A percentile compares a stretch with the other conserved stretches of the same genome.
Evolutionary conservation across 768 basidiomycete species (phyloP).

Genomic region (Agaricus bisporus): DNA sequence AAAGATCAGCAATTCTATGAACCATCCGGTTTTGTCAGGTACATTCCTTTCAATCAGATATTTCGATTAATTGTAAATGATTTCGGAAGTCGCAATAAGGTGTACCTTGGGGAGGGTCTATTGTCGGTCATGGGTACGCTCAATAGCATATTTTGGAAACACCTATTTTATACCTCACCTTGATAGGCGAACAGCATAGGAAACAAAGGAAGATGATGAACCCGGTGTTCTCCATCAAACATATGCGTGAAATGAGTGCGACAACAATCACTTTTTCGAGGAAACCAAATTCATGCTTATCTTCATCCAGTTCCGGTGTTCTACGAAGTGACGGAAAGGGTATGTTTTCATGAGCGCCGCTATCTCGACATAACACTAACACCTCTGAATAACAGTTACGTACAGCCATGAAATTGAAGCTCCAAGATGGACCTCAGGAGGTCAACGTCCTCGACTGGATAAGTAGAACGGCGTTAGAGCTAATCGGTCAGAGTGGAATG

Average conservation of each 20-base stretch:
- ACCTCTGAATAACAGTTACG: conserved; percentile 21
- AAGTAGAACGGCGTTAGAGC: conserved; percentile 40
- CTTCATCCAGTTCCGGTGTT: conserved; percentile 27
- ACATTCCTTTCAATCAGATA: not conserved
- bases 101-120: conserved; percentile 24
- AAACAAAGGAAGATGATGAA: conserved; percentile 39
- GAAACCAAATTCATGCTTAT: not conserved
- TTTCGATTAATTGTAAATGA: too few relatives aligned
- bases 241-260: conserved; percentile 31
- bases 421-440: conserved; percentile 24
- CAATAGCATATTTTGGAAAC: too few relatives aligned
- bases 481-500: conserved; percentile 46
- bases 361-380: not conserved
- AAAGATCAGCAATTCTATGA: conserved; percentile 29
- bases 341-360: not conserved
- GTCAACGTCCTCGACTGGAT: conserved; percentile 32
- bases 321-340: conserved; percentile 24
- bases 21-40: too few relatives aligned
- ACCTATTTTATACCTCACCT: too few relatives aligned
- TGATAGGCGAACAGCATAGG: not conserved
- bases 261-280: not conserved
- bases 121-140: not conserved
- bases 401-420: conserved; percentile 20
- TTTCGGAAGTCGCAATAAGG: conserved; percentile 10
- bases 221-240: conserved; percentile 35